Base-by-base conservation (phyloP, 1,139 yeast genomes). In the Hyphopichia buzzinii region DNA sequence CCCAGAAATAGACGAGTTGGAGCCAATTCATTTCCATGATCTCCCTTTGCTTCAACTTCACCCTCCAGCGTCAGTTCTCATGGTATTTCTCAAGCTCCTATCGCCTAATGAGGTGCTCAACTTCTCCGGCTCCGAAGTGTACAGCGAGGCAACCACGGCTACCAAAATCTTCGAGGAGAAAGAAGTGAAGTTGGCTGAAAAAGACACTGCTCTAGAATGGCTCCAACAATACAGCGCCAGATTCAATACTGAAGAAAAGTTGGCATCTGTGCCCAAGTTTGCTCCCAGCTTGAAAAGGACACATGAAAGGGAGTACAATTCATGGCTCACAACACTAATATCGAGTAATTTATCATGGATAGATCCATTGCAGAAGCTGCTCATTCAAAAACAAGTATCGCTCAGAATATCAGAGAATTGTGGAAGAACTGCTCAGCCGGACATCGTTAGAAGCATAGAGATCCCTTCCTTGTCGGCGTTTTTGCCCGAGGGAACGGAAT, bases 381-480 rank as follows among this genome's bases (percentile, higher is more conserved):
- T 44, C 6, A 65, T 89, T 4, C 59, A 77, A 41, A 70, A 73
- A 31, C 60, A 69, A 38, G 81, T 94, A 0, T 74, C 94, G 14
- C 50, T 70, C 24, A 60, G 96, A 35, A 71, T 92, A 31, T 77
- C 95, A 2, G 95, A 87, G 46, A 81, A 81, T 44, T 85, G 95
- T 53, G 97, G 97, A 2, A 68, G 96, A 30, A 79, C 90, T 0
- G 95, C 96, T 0, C 82, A 79, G 39, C 95, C 97, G 0, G 79
- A 81, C 24, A 72, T 84, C 46, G 64, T 73, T 4, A 63, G 95
- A 29, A 71, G 68, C 37, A 67, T 71, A 16, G 49, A 54, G 7
- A 49, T 79, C 2, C 59, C 63, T 1, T 54, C 62, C 16, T 53
- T 76, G 31, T 46, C 46, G 1, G 42, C 41, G 4, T 44, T 43